Conservation (phyloP, 2,329 filamentous ascomycete species). For the Fusarium longipes region DNA sequence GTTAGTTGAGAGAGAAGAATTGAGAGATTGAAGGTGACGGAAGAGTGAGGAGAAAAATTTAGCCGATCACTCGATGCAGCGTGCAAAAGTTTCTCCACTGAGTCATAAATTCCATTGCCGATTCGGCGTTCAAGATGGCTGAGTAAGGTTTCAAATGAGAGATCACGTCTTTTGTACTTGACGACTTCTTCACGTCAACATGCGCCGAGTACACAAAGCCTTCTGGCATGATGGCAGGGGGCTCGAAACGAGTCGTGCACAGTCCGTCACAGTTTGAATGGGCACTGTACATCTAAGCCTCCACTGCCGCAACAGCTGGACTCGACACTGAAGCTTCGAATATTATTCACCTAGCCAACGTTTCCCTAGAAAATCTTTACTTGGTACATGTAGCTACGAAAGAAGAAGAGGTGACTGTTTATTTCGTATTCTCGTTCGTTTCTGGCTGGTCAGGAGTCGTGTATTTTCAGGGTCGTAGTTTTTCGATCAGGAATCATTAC, state of each 20-base stretch:
- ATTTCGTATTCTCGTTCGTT: background rate
- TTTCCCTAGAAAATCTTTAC: background rate
- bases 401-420: background rate
- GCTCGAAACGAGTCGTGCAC: slow-evolving; percentile 12
- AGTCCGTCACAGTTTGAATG: background rate
- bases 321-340: background rate
- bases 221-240: slow-evolving; percentile 25
- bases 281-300: background rate
- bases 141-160: slow-evolving; percentile 1
- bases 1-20: slow-evolving; percentile 10
- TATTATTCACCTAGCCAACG: background rate
- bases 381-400: background rate
- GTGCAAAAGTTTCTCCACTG: slow-evolving; percentile 38
- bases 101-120: slow-evolving; percentile 23
- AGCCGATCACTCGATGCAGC: slow-evolving; percentile 31
- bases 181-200: slow-evolving; percentile 1
- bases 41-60: slow-evolving; percentile 42
- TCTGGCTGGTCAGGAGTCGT: background rate
- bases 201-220: background rate
- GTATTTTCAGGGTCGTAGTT: background rate
- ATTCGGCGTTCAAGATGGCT: slow-evolving; percentile 8
- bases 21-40: slow-evolving; percentile 33
- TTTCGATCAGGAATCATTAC: background rate
- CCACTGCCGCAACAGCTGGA: slow-evolving; percentile 9
- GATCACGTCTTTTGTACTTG: slow-evolving; percentile 5